Base-by-base conservation (phyloP, 2,329 filamentous ascomycete genomes). In the Bipolaris zeicola region DNA sequence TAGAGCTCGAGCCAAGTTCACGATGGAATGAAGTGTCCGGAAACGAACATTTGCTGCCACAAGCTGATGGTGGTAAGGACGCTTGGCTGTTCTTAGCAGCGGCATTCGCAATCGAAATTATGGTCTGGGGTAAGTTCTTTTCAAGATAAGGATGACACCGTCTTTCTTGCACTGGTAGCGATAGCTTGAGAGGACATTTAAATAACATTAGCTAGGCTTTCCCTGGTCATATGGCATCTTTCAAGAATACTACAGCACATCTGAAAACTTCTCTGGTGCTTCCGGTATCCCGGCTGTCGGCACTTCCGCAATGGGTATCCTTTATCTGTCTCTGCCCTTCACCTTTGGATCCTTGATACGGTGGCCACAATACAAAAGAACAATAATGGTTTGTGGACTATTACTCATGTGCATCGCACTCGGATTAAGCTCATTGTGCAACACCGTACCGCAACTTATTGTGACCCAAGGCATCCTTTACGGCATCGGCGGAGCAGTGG, bases 181-280 rank as follows among this genome's bases (percentile, higher is more conserved):
- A 44, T 6, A 11, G 7, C 1, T 26, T 6, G 6, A 16, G 14
- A 6, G 5, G 10, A 10, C 6, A 18, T 20, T 7, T 14, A 6
- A 3, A 49, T 68, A 37, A 68, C 33, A 11, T 6, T 41, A 28
- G 18, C 0, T 26, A 89, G 87, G 87, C 2, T 89, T 90, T 54
- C 85, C 87, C 0, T 87, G 87, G 53, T 82, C 86, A 0, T 91
- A 87, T 69, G 89, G 88, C 41, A 81, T 91, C 22, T 90, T 91
- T 66, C 87, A 90, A 63, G 82, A 87, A 49, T 88, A 89, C 72
- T 91, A 91, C 70, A 82, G 79, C 34, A 82, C 78, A 1, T 80
- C 87, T 55, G 80, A 80, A 4, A 83, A 85, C 1, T 90, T 90
- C 52, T 74, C 76, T 3, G 80, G 80, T 2, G 80, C 70, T 7